These are phyloP conservation scores for Plasmodium reichenowi DNA, from an alignment of 169 alveolate species.

Conservation along the genomic window DNA sequence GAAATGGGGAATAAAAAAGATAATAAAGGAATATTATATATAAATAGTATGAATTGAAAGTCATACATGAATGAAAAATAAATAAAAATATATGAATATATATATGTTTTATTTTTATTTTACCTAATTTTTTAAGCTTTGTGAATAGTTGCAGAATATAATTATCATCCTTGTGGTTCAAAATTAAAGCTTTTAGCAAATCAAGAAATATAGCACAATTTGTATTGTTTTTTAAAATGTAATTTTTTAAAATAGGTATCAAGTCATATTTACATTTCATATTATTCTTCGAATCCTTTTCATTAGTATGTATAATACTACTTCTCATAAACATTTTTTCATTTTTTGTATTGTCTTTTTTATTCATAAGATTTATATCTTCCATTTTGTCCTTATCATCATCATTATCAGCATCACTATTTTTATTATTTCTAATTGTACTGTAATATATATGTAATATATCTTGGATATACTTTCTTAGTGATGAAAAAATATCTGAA, in stretches of 20 bases:
- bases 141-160: conserved; percentile 31
- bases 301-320: not conserved
- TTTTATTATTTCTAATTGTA: conserved; percentile 1
- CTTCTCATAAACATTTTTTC: not conserved
- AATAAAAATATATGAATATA: not conserved
- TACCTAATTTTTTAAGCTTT: conserved; percentile 50
- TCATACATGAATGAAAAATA: too few species aligned
- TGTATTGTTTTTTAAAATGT: conserved; percentile 13
- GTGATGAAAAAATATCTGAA: conserved; percentile 18
- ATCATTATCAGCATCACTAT: not conserved
- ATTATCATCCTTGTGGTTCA: conserved; percentile 44
- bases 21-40: not conserved
- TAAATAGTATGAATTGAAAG: not conserved
- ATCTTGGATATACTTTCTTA: conserved; percentile 29
- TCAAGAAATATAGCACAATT: conserved; percentile 16
- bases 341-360: not conserved
- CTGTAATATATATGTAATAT: conserved; percentile 32
- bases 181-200: conserved; percentile 40
- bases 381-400: not conserved
- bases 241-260: conserved; percentile 37
- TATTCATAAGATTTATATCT: not conserved
- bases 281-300: not conserved
- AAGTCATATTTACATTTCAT: conserved; percentile 21
- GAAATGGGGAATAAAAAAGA: not conserved
- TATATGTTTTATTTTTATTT: not conserved